phyloP scores from a whole-genome alignment of 768 basidiomycete genomes.

The Lepiota venenata region DNA sequence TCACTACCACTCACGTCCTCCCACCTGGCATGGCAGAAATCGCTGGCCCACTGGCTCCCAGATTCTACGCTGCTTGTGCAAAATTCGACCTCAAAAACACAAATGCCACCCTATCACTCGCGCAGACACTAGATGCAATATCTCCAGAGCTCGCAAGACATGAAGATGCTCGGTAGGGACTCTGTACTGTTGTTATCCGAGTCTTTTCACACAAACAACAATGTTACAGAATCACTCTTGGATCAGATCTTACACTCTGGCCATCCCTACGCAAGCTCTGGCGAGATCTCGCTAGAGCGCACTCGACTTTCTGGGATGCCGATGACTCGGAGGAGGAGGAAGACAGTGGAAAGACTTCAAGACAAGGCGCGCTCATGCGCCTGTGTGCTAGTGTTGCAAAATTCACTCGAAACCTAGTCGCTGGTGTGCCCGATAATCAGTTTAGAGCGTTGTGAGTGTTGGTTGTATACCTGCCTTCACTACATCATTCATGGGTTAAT shows the following conservation, averaged over 20 bases:
- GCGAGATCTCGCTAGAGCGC: constrained; percentile 44
- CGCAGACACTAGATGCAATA: constrained; percentile 43
- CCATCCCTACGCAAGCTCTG: constrained; percentile 51
- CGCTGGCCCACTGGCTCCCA: constrained; percentile 18
- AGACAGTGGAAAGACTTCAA: constrained; percentile 21
- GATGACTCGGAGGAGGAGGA: constrained; percentile 42
- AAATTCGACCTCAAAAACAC: constrained; percentile 36
- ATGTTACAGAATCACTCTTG: constrained; percentile 26
- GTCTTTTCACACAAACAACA: neutral
- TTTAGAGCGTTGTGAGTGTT: constrained; percentile 62
- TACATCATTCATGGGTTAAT: constrained; percentile 4
- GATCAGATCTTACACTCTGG: constrained; percentile 51
- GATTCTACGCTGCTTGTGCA: constrained; percentile 42
- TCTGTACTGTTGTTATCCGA: neutral
- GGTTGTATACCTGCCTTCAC: constrained; percentile 5
- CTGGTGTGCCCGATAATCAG: constrained; percentile 74
- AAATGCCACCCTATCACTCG: constrained; percentile 28
- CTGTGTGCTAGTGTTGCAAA: constrained; percentile 57
- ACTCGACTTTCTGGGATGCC: constrained; percentile 49
- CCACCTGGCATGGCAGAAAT: constrained; percentile 19
- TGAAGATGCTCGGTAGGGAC: constrained; percentile 33
- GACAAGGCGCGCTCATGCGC: constrained; percentile 31
- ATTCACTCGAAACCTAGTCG: constrained; percentile 83
- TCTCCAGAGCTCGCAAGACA: constrained; percentile 50
- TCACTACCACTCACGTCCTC: neutral